Evolutionary conservation across 768 basidiomycete genomes (phyloP), one percentile per base, ranked within the genome.

Genomic region (Suillus sp.): DNA sequence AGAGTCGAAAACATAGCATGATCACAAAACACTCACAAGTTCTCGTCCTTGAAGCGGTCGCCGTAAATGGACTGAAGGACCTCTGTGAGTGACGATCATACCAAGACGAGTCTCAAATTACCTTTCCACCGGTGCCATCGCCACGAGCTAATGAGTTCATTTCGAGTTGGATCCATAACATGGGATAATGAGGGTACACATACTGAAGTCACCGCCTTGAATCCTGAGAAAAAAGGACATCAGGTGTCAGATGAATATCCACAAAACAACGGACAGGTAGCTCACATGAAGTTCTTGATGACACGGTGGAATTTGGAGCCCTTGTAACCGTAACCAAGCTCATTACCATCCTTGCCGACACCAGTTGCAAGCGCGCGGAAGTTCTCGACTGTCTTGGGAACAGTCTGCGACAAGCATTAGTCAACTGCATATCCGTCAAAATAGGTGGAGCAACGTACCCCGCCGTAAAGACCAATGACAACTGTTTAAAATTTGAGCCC

Each of bases 191-290:
- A 64, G 38, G 22, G 13, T 63, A 18, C 25, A 85, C 91, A 70
- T 75, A 91, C 93, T 97, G 79, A 98, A 99, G 80, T 98, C 96
- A 79, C 96, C 96, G 71, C 96, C 96, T 80, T 98, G 96, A 69
- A 96, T 95, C 93, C 92, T 93, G 65, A 64, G 40, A 32, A 68
- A 63, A 37, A 45, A 57, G 30, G 10, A 38, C 5, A 10, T 64
- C 9, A 61, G 16, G 6, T 20, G 60, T 62, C 9, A 61, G 16
- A 1, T 20, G 60, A 37, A 48, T 63, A 10, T 67, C 13, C 7
- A 9, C 6, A 58, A 53, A 5, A 30, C 7, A 58, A 30, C 22
- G 43, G 50, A 40, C 45, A 47, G 40, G 53, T 16, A 37, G 70
- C 85, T 69, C 61, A 89, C 95, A 96, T 96, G 78, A 96, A 96